Evolutionary conservation across 768 basidiomycete genomes (phyloP), one percentile per base, ranked within the genome.

Genomic region (Xerocomellus amylosporus): DNA sequence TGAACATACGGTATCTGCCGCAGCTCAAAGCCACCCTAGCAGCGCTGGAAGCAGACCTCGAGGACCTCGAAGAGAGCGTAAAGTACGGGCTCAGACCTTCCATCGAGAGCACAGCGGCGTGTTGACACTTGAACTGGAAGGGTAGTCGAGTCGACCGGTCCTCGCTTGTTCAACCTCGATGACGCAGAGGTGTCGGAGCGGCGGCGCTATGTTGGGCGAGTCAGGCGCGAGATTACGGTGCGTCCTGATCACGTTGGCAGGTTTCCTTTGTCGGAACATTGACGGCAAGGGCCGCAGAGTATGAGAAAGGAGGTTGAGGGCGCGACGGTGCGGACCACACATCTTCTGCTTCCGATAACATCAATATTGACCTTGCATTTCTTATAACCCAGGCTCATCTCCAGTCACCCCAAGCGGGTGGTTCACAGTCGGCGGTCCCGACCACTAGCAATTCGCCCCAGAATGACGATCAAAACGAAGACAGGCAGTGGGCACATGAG

Each of bases 41-140:
- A 1, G 74, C 86, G 2, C 74, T 98, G 26, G 90, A 94, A 65
- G 87, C 88, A 0, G 95, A 98, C 73, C 68, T 96, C 22, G 91
- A 93, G 56, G 93, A 93, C 67, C 73, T 98, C n/a, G 94, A 97
- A 46, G 92, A 93, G 65, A 93, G 91, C 64, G 94, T 98, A 41
- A 86, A 83, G 90, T 91, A 69, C 59, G 81, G 67, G 1, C 46
- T 51, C 22, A 37, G n/a, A 26, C 26, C 4, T 37, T 46, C 39
- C 19, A 33, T 31, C 3, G 46, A 28, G 26, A 26, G 17, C 31
- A 33, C 34, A n/a, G 15, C 22, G 33, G 14, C 47, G 15, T 51
- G 22, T 22, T 56, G 46, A 55, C 47, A 6, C 38, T 53, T 56
- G 54, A 38, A 52, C 53, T 47, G 51, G 36, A 63, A 93, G 91